A percentile compares a stretch with the other conserved stretches of the same genome.
Evolutionary conservation across 2,329 filamentous ascomycete species (phyloP).

Genomic region (Hysterium pulicare): DNA sequence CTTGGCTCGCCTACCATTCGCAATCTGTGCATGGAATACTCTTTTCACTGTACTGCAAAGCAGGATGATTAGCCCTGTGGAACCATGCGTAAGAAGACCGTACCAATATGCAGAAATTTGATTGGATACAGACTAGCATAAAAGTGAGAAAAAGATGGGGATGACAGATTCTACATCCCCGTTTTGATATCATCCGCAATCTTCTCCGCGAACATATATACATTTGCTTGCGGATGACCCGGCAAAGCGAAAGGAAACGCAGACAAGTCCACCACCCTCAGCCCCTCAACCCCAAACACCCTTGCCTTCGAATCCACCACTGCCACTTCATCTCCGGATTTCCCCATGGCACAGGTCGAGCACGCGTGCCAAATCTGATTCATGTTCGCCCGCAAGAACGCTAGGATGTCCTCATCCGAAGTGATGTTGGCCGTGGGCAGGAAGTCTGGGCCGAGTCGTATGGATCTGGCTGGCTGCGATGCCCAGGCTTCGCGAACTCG

Average conservation of each 20-base stretch:
- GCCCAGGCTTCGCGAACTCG: constrained; percentile 26
- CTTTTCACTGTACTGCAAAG: too few relatives aligned
- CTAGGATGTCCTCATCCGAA: constrained; percentile 22
- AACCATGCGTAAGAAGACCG: too few relatives aligned
- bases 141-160: too few relatives aligned
- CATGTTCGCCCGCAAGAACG: constrained; percentile 8
- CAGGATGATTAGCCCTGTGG: too few relatives aligned
- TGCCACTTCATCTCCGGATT: constrained; percentile 12
- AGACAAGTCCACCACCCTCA: constrained; percentile 28
- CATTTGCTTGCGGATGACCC: constrained; percentile 23
- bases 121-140: too few relatives aligned
- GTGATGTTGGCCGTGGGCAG: constrained; percentile 21
- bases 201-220: constrained; percentile 13
- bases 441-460: constrained; percentile 23
- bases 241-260: constrained; percentile 26
- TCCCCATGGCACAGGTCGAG: constrained; percentile 4
- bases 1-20: too few relatives aligned
- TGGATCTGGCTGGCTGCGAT: constrained; percentile 14
- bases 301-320: constrained; percentile 26
- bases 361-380: constrained; percentile 13
- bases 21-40: too few relatives aligned
- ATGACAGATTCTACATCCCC: too few relatives aligned
- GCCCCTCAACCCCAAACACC: constrained; percentile 21
- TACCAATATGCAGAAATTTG: too few relatives aligned
- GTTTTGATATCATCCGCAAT: constrained; percentile 8